Base-by-base conservation (phyloP, 2,329 filamentous ascomycete genomes). In the Stemphylium beticola region DNA sequence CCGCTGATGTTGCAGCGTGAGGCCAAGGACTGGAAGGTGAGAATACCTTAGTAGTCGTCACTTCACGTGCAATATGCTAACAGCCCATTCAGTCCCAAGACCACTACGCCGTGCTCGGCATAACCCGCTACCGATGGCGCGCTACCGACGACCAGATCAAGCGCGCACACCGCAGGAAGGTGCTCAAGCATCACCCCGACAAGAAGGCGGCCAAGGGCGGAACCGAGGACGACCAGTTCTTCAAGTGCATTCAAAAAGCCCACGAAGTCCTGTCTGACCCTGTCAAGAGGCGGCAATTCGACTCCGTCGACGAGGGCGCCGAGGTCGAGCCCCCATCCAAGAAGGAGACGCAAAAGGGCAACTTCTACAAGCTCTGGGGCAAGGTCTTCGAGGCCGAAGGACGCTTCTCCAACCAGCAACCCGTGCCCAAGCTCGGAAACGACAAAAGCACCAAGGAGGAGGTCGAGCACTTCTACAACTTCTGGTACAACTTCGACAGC, bases 201-300 rank as follows among this genome's bases (percentile, higher is more conserved):
- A 99, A 99, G 88, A 96, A 96, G 82, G 95, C 96, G 14, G 95
- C 95, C 24, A 85, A 88, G 42, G 95, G 95, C 58, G 85, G 86
- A 69, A 85, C 86, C 66, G 93, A 98, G 71, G 93, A 97, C 78
- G 95, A 99, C 78, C 91, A 90, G 77, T 99, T 99, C 84, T 99
- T 99, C 89, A 99, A 99, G 85, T 99, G 96, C 79, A 99, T 99
- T 77, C 96, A 99, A 77, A 97, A 97, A 79, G 95, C 95, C 53
- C 93, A 90, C 69, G 95, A 99, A 72, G 85, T 98, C 47, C 89
- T 99, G 15, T 85, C 92, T 50, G 95, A 99, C 81, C 95, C 95
- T 46, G 83, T 88, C 76, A 96, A 92, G 82, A 91, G 95, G 59
- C 88, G 93, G 55, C 95, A 99, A 80, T 99, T 90, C 80, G 95